These are phyloP conservation scores for Chlorella sp. DNA, from an alignment of 139 green algal genomes.

Conservation along the genomic window DNA sequence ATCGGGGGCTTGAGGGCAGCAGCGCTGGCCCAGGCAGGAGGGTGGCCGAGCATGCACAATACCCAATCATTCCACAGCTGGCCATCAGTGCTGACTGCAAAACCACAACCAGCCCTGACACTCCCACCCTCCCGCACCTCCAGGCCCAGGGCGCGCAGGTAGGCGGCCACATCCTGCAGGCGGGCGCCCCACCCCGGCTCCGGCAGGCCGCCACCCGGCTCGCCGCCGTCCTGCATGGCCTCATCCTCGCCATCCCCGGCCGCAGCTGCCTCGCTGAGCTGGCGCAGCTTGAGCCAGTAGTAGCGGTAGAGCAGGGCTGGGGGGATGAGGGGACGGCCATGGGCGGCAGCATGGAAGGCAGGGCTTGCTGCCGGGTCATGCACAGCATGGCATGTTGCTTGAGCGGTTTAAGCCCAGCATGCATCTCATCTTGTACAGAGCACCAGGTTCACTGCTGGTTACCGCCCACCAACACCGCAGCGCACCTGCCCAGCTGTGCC, in stretches of 20 bases:
- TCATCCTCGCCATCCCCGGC: not conserved
- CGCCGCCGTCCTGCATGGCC: not conserved
- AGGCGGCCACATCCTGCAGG: slow-evolving; percentile 24
- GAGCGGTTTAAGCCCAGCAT: no score
- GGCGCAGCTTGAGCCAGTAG: slow-evolving; percentile 22
- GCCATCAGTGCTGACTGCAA: no score
- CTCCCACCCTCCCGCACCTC: slow-evolving; percentile 1
- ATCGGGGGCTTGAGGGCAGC: not conserved
- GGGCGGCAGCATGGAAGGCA: not conserved
- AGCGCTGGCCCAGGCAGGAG: not conserved
- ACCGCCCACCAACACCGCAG: no score
- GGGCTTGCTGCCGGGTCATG: not conserved
- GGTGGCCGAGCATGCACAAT: not conserved
- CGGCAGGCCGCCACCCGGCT: not conserved
- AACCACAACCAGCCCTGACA: no score
- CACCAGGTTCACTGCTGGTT: not conserved
- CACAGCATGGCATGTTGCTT: not conserved
- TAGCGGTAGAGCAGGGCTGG: not conserved
- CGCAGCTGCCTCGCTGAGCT: slow-evolving; percentile 2
- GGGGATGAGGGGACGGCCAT: not conserved
- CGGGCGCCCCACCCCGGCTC: slow-evolving; percentile 8
- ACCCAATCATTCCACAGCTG: not conserved
- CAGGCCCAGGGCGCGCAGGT: slow-evolving; percentile 44
- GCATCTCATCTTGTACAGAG: not conserved
- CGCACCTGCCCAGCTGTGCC: slow-evolving; percentile 13